Percentiles rank a stretch among this genome's conserved stretches.
Evolutionary conservation across 495 filamentous ascomycete species (phyloP).

Genomic region (Beverwykella pulmonaria): DNA sequence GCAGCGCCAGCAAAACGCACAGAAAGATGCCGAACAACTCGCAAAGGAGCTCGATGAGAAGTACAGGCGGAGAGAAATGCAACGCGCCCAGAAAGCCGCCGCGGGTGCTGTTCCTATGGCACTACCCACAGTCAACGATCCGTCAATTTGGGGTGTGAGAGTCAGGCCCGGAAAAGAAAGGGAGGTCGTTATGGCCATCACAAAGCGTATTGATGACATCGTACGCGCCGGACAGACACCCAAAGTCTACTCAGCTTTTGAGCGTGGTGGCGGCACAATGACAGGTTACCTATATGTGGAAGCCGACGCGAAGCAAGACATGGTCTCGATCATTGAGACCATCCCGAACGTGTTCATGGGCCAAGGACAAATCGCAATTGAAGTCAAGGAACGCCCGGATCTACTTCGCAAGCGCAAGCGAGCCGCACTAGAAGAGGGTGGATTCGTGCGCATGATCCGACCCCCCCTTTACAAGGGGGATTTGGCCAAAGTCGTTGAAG

Average conservation of each 20-base stretch:
- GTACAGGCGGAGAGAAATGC: constrained; percentile 65
- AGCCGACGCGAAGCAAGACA: constrained; percentile 80
- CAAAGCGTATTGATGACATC: constrained; percentile 82
- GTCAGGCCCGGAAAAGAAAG: constrained; percentile 94
- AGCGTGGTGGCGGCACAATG: constrained; percentile 78
- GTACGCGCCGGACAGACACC: constrained; percentile 72
- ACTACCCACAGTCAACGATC: constrained; percentile 92
- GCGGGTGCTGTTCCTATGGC: constrained; percentile 84
- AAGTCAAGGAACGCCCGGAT: constrained; percentile 98
- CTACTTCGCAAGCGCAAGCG: constrained; percentile 86
- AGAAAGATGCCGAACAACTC: constrained; percentile 90
- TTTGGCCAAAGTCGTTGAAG: constrained; percentile 89
- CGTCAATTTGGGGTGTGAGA: constrained; percentile 91
- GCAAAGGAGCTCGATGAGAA: constrained; percentile 82
- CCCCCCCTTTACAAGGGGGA: constrained; percentile 79
- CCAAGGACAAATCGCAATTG: constrained; percentile 79
- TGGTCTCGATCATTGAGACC: constrained; percentile 76
- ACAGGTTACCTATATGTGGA: constrained; percentile 95
- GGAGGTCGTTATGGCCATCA: constrained; percentile 82
- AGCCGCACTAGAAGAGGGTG: constrained; percentile 80
- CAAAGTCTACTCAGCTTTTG: constrained; percentile 83
- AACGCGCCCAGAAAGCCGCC: constrained; percentile 35
- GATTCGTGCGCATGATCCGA: constrained; percentile 87
- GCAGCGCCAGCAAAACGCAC: constrained; percentile 78
- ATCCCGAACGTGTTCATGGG: constrained; percentile 74